Base-by-base conservation (phyloP, 495 filamentous ascomycete species). In the Daldinia childiae region DNA sequence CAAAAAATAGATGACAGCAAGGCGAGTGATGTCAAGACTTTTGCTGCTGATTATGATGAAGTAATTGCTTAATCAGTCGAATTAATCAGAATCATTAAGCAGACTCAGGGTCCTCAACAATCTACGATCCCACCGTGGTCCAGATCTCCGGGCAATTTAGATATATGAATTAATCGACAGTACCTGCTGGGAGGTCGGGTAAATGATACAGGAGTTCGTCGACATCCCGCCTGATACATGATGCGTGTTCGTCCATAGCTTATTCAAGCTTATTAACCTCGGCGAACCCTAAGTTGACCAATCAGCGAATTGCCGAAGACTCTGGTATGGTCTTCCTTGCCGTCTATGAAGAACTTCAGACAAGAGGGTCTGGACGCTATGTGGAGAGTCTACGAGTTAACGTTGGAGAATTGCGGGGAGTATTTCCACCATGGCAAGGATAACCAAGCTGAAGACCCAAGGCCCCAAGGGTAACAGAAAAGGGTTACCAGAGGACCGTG, bases 251-350 rank as follows among this genome's bases (percentile, higher is more conserved):
- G 30, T 26, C 27, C 61, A 39, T 51, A 66, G 71, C 66, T 74
- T 70, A 70, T 58, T 66, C 66, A 48, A 74, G 32, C 21, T 74
- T 69, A 67, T 58, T 70, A 74, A 64, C 59, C 74, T 68, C 60
- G 71, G 71, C 51, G 68, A 12, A 36, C 6, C 39, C 11, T 3
- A 9, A 2, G 15, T 50, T n/a, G 51, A 21, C 75, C 75, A 77
- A 77, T 77, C 66, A 77, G 60, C 57, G 29, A 77, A 77, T 55
- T 77, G 75, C 75, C 75, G 75, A 77, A 57, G 30, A 58, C 51
- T 34, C 36, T 63, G 50, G 57, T 50, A 68, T 30, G 27, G 17
- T 3, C 24, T 30, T 30, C 50, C 50, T 54, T 54, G 50, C 27
- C 61, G 45, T 62, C 55, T 36, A 39, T 32, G 70, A 73, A 51